Evolutionary conservation across 306 rosid genomes (phyloP), one percentile per base, ranked within the genome.

Genomic region (Cercis canadensis): DNA sequence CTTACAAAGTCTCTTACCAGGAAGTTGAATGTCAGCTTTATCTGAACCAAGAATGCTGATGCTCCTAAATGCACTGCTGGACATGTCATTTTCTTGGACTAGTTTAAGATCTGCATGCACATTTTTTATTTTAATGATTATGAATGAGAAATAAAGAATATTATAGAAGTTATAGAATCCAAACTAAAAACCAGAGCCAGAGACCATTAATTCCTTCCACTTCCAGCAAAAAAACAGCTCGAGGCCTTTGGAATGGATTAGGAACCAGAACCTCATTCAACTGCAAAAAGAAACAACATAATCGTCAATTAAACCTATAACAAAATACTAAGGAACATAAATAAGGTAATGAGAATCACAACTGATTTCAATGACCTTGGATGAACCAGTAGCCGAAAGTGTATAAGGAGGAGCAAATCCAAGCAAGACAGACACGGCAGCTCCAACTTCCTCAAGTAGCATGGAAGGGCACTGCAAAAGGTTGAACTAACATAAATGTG

Each of bases 171-270:
- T 12, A 21, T 6, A 55, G 6, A 56, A 57, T 52, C 57, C 54
- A 67, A 58, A 63, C 68, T n/a, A 37, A 55, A 55, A 56, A 40
- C 29, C 56, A 58, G 57, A 69, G 67, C 41, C 62, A 79, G 43
- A 80, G 69, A 94, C 99, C 99, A 74, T 76, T 55, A 75, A 75
- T 45, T 85, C 92, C 97, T 80, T 67, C 66, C 66, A 95, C 80
- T 84, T 91, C 92, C 69, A 95, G 90, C 79, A 83, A 73, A 62
- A 91, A 82, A 67, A 89, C 97, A 44, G 96, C 89, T 31, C 81
- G 88, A 17, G 99, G 99, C 81, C 96, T 89, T 18, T 83, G 76
- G 85, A 95, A 92, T 7, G 99, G 99, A 88, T 95, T 89, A 41
- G 99, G 99, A 63, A 29, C 51, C 51, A 95, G 86, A 75, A 95